These are phyloP conservation scores for Botrytis cinerea DNA, from an alignment of 2,329 filamentous ascomycete genomes.

Conservation along the genomic window DNA sequence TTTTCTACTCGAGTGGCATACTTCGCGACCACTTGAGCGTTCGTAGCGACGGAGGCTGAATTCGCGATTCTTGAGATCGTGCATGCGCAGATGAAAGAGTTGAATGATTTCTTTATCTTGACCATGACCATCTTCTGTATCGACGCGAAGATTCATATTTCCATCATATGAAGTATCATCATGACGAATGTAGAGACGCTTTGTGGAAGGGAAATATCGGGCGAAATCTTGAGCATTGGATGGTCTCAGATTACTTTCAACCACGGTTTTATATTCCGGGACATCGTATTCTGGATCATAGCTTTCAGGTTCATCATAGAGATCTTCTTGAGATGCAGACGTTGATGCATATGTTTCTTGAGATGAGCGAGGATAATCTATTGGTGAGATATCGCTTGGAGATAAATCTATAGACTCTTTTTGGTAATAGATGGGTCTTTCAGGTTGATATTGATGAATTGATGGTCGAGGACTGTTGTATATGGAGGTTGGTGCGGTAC, in stretches of 20 bases:
- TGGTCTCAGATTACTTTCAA: conserved; percentile 67
- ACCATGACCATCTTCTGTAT: conserved; percentile 65
- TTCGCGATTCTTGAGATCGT: conserved; percentile 81
- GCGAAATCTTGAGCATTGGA: conserved; percentile 82
- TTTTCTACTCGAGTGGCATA: conserved; percentile 80
- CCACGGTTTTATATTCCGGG: conserved; percentile 54
- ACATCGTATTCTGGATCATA: conserved; percentile 42
- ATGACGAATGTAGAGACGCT: conserved; percentile 79
- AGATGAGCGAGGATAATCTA: conserved; percentile 43
- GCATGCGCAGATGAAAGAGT: conserved; percentile 94
- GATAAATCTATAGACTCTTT: conserved; percentile 13
- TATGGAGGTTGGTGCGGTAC: conserved; percentile 52
- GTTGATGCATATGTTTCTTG: conserved; percentile 79
- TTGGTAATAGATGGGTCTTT: conserved; percentile 28
- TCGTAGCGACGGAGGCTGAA: conserved; percentile 92
- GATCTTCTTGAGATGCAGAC: conserved; percentile 57
- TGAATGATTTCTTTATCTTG: conserved; percentile 63
- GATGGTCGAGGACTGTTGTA: conserved; percentile 45
- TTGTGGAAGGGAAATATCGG: conserved; percentile 80
- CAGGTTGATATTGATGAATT: conserved; percentile 29
- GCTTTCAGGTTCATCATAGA: conserved; percentile 52
- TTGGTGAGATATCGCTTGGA: conserved; percentile 34
- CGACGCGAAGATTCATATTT: conserved; percentile 93
- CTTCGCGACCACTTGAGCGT: conserved; percentile 87
- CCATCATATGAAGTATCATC: conserved; percentile 89